These are phyloP conservation scores for Phaeosphaeria sp. DNA, from an alignment of 2,329 filamentous ascomycete genomes.

Conservation along the genomic window DNA sequence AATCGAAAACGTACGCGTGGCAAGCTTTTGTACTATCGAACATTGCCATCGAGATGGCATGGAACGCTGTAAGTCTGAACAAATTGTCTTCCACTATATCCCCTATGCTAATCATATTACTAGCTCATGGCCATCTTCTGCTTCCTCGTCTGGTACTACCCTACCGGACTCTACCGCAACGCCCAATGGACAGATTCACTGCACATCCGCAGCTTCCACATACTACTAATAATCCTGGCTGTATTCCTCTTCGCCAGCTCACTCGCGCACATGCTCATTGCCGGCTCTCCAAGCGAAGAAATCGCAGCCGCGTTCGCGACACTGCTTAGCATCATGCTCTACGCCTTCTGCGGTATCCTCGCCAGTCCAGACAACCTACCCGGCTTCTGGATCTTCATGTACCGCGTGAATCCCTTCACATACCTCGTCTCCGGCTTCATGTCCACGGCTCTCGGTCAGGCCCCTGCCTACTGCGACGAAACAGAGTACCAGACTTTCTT, in stretches of 20 bases:
- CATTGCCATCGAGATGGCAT: conserved; percentile 69
- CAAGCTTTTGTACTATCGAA: conserved; percentile 74
- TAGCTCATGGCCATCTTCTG: conserved; percentile 60
- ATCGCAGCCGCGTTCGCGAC: conserved; percentile 68
- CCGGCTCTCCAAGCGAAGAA: conserved; percentile 71
- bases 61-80: conserved; percentile 58
- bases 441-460: conserved; percentile 51
- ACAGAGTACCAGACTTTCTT: conserved; percentile 52
- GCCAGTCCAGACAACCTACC: conserved; percentile 65
- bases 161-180: conserved; percentile 73
- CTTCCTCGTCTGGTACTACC: conserved; percentile 65
- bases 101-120: not conserved
- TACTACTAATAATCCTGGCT: conserved; percentile 67
- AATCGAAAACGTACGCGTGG: conserved; percentile 77
- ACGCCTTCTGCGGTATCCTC: conserved; percentile 62
- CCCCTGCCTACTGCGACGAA: conserved; percentile 56
- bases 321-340: conserved; percentile 64
- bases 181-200: conserved; percentile 64
- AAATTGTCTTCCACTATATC: conserved; percentile 61
- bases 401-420: conserved; percentile 68
- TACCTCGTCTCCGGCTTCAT: conserved; percentile 71
- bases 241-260: conserved; percentile 69
- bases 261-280: conserved; percentile 76
- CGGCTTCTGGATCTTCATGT: conserved; percentile 82
- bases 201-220: conserved; percentile 71